Conservation (phyloP, 2,329 filamentous ascomycete species). For the Coniochaeta sp. region DNA sequence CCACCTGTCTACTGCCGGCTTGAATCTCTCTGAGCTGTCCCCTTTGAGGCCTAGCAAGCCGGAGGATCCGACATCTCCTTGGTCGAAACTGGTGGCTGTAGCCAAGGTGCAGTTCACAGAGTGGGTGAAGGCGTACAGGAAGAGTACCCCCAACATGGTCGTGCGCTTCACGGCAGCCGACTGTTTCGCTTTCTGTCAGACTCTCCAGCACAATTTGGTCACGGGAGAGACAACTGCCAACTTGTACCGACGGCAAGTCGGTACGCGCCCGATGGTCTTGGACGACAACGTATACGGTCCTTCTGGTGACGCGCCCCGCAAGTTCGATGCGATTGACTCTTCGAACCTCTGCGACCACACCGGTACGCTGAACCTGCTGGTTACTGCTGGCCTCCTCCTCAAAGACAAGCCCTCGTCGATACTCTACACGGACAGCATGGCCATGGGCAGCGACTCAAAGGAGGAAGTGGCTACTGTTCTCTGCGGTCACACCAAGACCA, state of each 20-base stretch:
- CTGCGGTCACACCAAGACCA: conserved; percentile 35
- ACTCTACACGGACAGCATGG: conserved; percentile 40
- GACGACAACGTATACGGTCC: conserved; percentile 32
- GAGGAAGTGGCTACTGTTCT: conserved; percentile 33
- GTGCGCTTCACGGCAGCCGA: conserved; percentile 43
- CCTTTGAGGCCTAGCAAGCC: conserved; percentile 23
- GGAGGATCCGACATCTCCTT: not conserved
- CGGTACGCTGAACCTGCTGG: conserved; percentile 36
- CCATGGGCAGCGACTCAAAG: conserved; percentile 20
- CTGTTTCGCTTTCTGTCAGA: conserved; percentile 43
- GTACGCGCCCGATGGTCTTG: conserved; percentile 27
- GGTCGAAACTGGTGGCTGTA: conserved; percentile 18
- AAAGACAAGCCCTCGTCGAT: conserved; percentile 33
- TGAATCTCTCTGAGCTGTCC: conserved; percentile 28
- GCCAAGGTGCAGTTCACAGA: conserved; percentile 37
- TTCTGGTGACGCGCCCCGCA: conserved; percentile 24
- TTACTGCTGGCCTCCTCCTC: conserved; percentile 40
- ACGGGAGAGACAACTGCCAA: conserved; percentile 25
- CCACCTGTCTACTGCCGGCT: conserved; percentile 45
- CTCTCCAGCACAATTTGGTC: conserved; percentile 33
- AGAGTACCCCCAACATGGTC: conserved; percentile 17
- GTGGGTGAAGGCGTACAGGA: conserved; percentile 36
- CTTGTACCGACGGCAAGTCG: conserved; percentile 33
- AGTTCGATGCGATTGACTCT: conserved; percentile 52
- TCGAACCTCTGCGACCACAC: conserved; percentile 36